Evolutionary conservation across 805 yeast genomes (phyloP).

Genomic region (Candida glaebosa): DNA sequence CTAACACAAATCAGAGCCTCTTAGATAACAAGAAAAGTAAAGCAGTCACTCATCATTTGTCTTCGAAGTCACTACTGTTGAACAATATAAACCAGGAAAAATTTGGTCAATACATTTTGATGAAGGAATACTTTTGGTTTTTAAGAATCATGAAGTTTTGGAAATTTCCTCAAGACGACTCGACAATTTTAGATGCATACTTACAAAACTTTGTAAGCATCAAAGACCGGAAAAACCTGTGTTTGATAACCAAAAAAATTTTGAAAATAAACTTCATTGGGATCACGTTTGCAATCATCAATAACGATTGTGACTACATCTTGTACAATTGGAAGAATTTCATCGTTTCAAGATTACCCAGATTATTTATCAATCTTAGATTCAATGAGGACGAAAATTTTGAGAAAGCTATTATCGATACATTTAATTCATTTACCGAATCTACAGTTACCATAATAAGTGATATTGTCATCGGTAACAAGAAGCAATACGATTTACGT

Average conservation of each 20-base stretch:
- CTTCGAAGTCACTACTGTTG: conserved; percentile 1
- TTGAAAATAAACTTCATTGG: conserved; percentile 21
- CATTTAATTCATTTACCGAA: conserved; percentile 15
- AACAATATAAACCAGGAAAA: conserved; percentile 4
- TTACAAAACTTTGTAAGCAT: conserved; percentile 9
- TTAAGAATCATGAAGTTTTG: conserved; percentile 20
- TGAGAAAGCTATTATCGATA: conserved; percentile 15
- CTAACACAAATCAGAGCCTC: neutral
- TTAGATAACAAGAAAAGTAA: neutral
- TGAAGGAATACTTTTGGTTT: conserved; percentile 29
- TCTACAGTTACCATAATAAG: conserved; percentile 9
- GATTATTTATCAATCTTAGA: conserved; percentile 18
- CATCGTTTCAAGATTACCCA: conserved; percentile 27
- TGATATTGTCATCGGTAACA: conserved; percentile 7
- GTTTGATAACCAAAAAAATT: conserved; percentile 15
- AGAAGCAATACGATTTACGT: conserved; percentile 18
- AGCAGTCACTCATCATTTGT: neutral
- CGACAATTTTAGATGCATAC: conserved; percentile 11
- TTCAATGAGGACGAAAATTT: conserved; percentile 10
- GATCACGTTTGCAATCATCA: conserved; percentile 12
- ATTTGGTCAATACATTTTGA: conserved; percentile 5
- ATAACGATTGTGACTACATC: conserved; percentile 20
- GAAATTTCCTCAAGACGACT: conserved; percentile 15
- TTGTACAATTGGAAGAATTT: conserved; percentile 34
- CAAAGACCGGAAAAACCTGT: conserved; percentile 10